These are phyloP conservation scores for Urochloa ruziziensis DNA, from an alignment of 176 grass and related monocot genomes.

Conservation along the genomic window DNA sequence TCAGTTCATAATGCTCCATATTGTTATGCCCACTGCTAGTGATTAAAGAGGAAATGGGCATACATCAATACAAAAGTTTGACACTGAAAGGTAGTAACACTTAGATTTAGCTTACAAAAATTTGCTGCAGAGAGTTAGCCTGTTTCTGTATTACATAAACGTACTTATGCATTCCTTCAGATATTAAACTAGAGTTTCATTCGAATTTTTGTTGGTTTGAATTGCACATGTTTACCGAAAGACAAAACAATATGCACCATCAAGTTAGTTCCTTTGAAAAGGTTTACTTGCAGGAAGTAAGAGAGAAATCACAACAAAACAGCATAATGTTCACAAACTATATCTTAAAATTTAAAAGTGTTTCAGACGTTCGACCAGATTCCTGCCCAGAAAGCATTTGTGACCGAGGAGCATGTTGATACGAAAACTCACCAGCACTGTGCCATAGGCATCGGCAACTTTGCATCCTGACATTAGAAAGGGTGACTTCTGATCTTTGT, in stretches of 20 bases:
- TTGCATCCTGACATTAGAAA: slow-evolving; percentile 99
- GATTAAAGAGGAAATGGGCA: not conserved
- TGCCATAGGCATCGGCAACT: slow-evolving; percentile 94
- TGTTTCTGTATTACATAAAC: not conserved
- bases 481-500: slow-evolving; percentile 78
- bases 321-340: not conserved
- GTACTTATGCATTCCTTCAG: not conserved
- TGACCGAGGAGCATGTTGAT: not conserved
- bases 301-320: not conserved
- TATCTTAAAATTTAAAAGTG: not conserved
- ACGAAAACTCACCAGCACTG: slow-evolving; percentile 69
- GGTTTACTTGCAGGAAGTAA: not conserved
- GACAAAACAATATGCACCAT: not conserved
- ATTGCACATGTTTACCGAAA: not conserved
- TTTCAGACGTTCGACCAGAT: not conserved
- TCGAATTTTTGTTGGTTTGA: not conserved
- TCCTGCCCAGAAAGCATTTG: not conserved
- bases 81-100: not conserved
- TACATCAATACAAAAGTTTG: not conserved
- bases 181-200: not conserved
- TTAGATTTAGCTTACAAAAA: not conserved
- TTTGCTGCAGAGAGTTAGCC: not conserved
- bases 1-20: no score
- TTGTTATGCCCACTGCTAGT: not conserved
- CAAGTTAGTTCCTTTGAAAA: not conserved